phyloP scores from a whole-genome alignment of 176 grass and related monocot genomes.

The Zoysia japonica region DNA sequence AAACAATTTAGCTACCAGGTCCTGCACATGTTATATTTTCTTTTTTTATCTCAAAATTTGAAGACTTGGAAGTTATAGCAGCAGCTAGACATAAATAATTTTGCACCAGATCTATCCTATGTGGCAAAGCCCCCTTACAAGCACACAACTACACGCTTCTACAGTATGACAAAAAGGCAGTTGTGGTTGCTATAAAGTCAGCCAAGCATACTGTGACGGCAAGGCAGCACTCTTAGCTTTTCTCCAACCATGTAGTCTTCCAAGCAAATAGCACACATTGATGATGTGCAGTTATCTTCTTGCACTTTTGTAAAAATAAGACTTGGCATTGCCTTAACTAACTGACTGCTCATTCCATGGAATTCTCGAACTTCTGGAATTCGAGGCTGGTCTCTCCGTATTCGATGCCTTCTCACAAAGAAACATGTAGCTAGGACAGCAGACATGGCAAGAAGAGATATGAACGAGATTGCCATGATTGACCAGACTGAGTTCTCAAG shows the following conservation, averaged over 20 bases:
- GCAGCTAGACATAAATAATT: background rate
- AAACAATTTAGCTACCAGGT: background rate
- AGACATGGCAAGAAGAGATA: slow-evolving; percentile 86
- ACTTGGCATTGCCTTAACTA: slow-evolving; percentile 90
- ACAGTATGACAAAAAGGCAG: background rate
- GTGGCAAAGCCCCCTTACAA: background rate
- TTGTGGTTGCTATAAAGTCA: background rate
- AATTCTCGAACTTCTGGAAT: slow-evolving; percentile 58
- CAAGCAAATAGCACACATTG: slow-evolving; percentile 85
- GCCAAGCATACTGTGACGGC: slow-evolving; percentile 73
- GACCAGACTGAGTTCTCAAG: slow-evolving; percentile 86
- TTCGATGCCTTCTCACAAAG: slow-evolving; percentile 81
- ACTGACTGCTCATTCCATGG: slow-evolving; percentile 82
- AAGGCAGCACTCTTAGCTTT: slow-evolving; percentile 81
- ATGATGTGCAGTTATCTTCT: slow-evolving; percentile 86
- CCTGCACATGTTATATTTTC: background rate
- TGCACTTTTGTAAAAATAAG: slow-evolving; percentile 72
- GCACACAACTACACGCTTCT: background rate
- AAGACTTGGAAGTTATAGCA: background rate
- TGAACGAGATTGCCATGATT: slow-evolving; percentile 78
- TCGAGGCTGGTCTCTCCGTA: slow-evolving; percentile 58
- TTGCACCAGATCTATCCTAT: background rate
- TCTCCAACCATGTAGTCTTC: slow-evolving; percentile 88
- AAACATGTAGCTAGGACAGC: slow-evolving; percentile 85
- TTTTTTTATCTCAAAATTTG: background rate